phyloP scores from a whole-genome alignment of 176 grass and related monocot species.

The Zizania latifolia region DNA sequence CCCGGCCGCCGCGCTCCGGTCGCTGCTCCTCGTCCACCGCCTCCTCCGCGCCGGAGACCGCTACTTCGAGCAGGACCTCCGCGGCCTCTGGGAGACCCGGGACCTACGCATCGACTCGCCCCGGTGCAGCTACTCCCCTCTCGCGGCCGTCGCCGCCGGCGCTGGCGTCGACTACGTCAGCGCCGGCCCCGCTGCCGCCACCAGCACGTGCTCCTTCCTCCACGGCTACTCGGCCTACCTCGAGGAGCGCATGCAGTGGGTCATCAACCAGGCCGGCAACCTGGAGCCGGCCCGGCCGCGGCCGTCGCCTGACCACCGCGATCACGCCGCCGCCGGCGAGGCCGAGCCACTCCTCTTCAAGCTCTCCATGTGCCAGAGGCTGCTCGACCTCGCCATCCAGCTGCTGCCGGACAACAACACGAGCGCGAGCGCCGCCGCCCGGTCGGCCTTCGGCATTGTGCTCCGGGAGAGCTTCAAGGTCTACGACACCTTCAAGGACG shows the following conservation, averaged over 20 bases:
- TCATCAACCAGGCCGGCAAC: slow-evolving; percentile 71
- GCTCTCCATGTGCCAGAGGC: slow-evolving; percentile 61
- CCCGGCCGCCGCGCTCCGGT: slow-evolving; percentile 47
- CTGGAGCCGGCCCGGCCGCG: slow-evolving; percentile 52
- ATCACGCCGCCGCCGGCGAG: background rate
- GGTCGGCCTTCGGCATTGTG: slow-evolving; percentile 65
- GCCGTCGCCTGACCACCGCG: background rate
- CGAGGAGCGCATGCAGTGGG: slow-evolving; percentile 80
- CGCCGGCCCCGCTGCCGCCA: background rate
- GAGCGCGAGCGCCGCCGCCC: slow-evolving; percentile 37
- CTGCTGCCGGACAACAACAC: slow-evolving; percentile 49
- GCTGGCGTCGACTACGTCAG: background rate
- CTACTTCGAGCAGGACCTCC: slow-evolving; percentile 80
- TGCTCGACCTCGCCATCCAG: slow-evolving; percentile 78
- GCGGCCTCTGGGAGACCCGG: slow-evolving; percentile 47
- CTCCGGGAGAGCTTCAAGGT: slow-evolving; percentile 91
- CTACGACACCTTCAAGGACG: slow-evolving; percentile 58
- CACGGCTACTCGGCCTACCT: slow-evolving; percentile 70
- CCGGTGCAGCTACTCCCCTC: slow-evolving; percentile 19
- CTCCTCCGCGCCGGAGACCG: slow-evolving; percentile 87
- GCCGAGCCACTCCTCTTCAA: slow-evolving; percentile 39
- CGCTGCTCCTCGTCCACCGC: slow-evolving; percentile 71
- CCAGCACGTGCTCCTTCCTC: slow-evolving; percentile 51
- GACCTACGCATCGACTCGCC: slow-evolving; percentile 56
- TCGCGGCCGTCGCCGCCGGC: background rate